Base-by-base conservation (phyloP, 164 flowering plant genomes). In the Houttuynia cordata region DNA sequence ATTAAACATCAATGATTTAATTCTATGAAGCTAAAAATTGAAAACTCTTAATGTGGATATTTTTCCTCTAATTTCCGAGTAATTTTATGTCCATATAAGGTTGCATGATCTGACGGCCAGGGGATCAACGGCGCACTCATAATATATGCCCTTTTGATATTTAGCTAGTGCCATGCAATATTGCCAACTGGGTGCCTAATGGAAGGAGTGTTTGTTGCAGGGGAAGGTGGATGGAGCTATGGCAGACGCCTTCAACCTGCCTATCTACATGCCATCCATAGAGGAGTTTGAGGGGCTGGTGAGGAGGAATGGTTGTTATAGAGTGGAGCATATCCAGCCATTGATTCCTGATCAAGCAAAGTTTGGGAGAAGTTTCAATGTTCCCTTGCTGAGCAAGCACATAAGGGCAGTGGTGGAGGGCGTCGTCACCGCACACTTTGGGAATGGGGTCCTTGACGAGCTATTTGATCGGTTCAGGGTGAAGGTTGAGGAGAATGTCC, bases 341-440 rank as follows among this genome's bases (percentile, higher is more conserved):
- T 6, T 64, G 45, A 1, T 30, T 25, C 47, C 25, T 14, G 1
- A 22, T n/a, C n/a, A n/a, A 18, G 22, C n/a, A n/a, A 42, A 12
- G 24, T 25, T 21, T 9, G 12, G 9, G 14, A 41, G 23, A 20
- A 19, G 18, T 8, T 54, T 25, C 24, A 54, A 23, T 54, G 57
- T 14, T 54, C 13, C 1, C 4, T 9, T 12, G 23, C 15, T 37
- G 30, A 30, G 20, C 51, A 56, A 30, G 15, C 1, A 17, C 14
- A 39, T 56, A 17, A 24, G 59, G 8, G 25, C 40, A 7, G 62
- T 30, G 14, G n/a, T 58, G 34, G 72, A 63, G 47, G 70, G 37
- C 30, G 51, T 74, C 56, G 55, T 78, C 51, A 68, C 74, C 70
- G 67, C 75, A 56, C 72, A 75, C 23, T 81, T 83, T 47, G 80